Base-by-base conservation (phyloP, 2,329 filamentous ascomycete genomes). In the Pseudonectria buxi region DNA sequence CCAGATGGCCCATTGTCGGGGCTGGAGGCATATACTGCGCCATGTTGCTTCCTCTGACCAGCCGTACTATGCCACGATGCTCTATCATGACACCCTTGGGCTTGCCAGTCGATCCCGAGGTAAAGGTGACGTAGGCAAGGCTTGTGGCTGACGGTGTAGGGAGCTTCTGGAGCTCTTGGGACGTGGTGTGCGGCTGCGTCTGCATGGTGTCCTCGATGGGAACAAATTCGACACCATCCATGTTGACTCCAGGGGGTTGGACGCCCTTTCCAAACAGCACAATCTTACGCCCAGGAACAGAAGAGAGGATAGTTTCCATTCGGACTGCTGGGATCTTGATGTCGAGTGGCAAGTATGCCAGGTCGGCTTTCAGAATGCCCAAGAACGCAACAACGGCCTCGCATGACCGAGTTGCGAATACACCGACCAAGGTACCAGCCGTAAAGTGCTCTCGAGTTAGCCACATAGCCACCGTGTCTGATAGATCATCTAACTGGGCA, bases 281-380 rank as follows among this genome's bases (percentile, higher is more conserved):
- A 14, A 48, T n/a, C 28, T 34, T 40, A 4, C 36, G 31, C 3
- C 39, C 40, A 1, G 34, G 9, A 1, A 49, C 10, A 2, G 37
- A 26, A 3, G 38, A 41, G 0, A 55, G 35, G 10, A 53, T 49
- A 3, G 24, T 35, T n/a, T 45, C 37, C 10, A 53, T 35, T 5
- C 53, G 41, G 0, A 13, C 35, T 5, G 11, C 16, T 13, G 53
- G 51, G 4, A 26, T 29, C 5, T 45, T 49, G 7, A 36, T 27
- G 30, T 54, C 50, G 1, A 55, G 31, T 0, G 53, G 53, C 4
- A 55, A 28, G 28, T 55, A 55, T 2, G 53, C 53, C 11, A 52
- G 13, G 18, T 40, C 43, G 3, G 53, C 49, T 27, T 53, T 54
- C 4, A 55, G 32, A 30, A 54, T 44, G n/a, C 50, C 50, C 2